Base-by-base conservation (phyloP, 73 alveolate species). In the Blepharisma stoltei region DNA sequence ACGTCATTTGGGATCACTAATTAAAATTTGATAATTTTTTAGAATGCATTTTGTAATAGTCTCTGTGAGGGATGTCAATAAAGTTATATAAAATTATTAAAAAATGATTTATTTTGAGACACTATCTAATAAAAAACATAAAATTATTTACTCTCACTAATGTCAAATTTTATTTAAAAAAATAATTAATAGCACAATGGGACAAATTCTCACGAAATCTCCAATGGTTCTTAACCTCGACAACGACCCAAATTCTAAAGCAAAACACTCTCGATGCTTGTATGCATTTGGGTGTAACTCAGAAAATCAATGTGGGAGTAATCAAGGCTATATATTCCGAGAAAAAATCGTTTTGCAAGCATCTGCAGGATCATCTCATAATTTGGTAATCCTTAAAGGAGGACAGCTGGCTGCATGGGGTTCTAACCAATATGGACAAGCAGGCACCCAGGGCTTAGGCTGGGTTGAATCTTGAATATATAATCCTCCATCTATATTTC, bases 401-500 rank as follows among this genome's bases (percentile, higher is more conserved):
- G 66, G 66, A 52, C 27, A 52, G 23, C 23, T 52, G n/a, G 66
- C 23, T 52, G n/a, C 66, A 52, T 52, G 66, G 66, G 66, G 66
- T 52, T 14, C 66, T 11, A 52, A 52, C 23, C 27, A 52, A 52
- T 52, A 14, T 52, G 66, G 66, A 0, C 66, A 52, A 52, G 27
- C 23, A 52, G 66, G 66, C 2, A 52, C 4, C n/a, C 27, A 52
- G 23, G n/a, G 27, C 66, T 11, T 14, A 11, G n/a, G 27, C 2
- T 52, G 23, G n/a, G n/a, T 52, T 14, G 23, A 11, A 52, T 14
- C 66, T 14, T 52, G n/a, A 52, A 52, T 52, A 11, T 20, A 14
- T 2, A 20, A 52, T 14, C 66, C 66, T 14, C n/a, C 66, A 52
- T 52, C 66, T 52, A 4, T 52, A 1, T 52, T 11, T 20, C 66